phyloP scores from a whole-genome alignment of 495 filamentous ascomycete genomes.

The Tricharina praecox region DNA sequence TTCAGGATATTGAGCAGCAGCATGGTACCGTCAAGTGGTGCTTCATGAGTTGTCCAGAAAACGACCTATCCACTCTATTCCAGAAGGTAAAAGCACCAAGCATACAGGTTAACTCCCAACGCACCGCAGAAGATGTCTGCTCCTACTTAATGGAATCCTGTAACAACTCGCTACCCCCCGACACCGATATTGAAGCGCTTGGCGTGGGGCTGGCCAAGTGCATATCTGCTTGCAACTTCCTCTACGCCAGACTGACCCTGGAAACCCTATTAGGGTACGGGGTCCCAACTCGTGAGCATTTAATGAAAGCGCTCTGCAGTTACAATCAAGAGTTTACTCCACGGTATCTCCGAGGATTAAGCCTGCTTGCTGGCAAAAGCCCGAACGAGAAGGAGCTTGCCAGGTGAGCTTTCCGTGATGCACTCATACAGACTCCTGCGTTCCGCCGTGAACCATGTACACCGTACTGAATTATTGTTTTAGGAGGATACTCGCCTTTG shows the following conservation, averaged over 20 bases:
- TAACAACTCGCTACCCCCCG: too few relatives aligned
- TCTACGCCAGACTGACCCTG: conserved; percentile 21
- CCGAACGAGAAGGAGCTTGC: conserved; percentile 14
- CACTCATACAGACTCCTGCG: neutral
- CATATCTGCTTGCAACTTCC: conserved; percentile 25
- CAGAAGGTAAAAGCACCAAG: conserved; percentile 7
- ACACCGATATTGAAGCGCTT: neutral
- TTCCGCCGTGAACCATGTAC: too few relatives aligned
- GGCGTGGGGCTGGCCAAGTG: conserved; percentile 11
- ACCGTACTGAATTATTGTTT: neutral
- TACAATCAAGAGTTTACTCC: conserved; percentile 23
- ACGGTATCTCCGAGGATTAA: conserved; percentile 21
- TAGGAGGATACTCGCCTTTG: conserved; percentile 22
- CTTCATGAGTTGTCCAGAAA: conserved; percentile 25
- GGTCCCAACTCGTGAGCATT: conserved; percentile 19
- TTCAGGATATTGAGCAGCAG: neutral
- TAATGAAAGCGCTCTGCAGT: conserved; percentile 17
- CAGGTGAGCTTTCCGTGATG: conserved; percentile 8
- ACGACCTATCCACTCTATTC: conserved; percentile 15
- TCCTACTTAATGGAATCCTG: neutral
- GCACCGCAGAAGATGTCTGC: conserved; percentile 10
- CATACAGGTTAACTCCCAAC: conserved; percentile 19
- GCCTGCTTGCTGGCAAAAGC: conserved; percentile 13
- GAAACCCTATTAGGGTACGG: conserved; percentile 12
- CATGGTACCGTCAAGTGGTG: conserved; percentile 29